Evolutionary conservation across 805 yeast species (phyloP).

Genomic region (Starmerella floris): DNA sequence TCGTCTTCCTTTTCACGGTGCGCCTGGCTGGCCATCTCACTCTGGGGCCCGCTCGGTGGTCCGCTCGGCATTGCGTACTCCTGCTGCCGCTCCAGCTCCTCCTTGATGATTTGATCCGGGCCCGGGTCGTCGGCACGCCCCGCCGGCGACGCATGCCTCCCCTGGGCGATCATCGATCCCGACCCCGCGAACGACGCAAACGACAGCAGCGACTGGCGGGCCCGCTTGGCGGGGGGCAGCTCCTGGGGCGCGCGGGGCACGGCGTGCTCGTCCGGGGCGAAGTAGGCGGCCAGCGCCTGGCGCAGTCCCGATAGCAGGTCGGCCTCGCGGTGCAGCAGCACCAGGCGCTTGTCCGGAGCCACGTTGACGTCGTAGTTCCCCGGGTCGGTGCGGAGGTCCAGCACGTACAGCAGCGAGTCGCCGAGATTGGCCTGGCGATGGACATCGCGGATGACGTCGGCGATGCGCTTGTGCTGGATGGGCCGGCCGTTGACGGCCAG

Average conservation of each 20-base stretch:
- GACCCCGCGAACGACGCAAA: slow-evolving; percentile 14
- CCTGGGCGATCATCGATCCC: slow-evolving; percentile 13
- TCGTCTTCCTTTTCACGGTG: not conserved
- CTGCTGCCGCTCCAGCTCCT: not conserved
- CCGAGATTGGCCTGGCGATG: slow-evolving; percentile 58
- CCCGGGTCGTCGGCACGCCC: not conserved
- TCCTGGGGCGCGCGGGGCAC: slow-evolving; percentile 26
- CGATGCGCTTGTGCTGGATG: slow-evolving; percentile 40
- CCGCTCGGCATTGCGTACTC: no score
- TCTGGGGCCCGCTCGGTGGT: no score
- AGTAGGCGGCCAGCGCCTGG: slow-evolving; percentile 37
- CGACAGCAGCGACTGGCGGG: slow-evolving; percentile 8
- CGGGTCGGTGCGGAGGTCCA: slow-evolving; percentile 45
- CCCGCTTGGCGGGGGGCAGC: slow-evolving; percentile 10
- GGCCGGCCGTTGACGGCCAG: slow-evolving; percentile 70
- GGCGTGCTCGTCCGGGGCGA: slow-evolving; percentile 29
- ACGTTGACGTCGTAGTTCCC: slow-evolving; percentile 59
- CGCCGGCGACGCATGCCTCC: not conserved
- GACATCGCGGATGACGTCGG: slow-evolving; percentile 54
- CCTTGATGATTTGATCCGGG: not conserved
- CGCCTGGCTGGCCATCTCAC: not conserved
- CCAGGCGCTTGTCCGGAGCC: slow-evolving; percentile 76
- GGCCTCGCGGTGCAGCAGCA: slow-evolving; percentile 54
- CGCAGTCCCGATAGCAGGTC: slow-evolving; percentile 44
- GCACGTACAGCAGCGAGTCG: slow-evolving; percentile 58